Percentiles rank a stretch among this genome's conserved stretches.
These are phyloP conservation scores for Globisporangium takayamanum DNA, from an alignment of 352 stramenopile species.

Conservation along the genomic window DNA sequence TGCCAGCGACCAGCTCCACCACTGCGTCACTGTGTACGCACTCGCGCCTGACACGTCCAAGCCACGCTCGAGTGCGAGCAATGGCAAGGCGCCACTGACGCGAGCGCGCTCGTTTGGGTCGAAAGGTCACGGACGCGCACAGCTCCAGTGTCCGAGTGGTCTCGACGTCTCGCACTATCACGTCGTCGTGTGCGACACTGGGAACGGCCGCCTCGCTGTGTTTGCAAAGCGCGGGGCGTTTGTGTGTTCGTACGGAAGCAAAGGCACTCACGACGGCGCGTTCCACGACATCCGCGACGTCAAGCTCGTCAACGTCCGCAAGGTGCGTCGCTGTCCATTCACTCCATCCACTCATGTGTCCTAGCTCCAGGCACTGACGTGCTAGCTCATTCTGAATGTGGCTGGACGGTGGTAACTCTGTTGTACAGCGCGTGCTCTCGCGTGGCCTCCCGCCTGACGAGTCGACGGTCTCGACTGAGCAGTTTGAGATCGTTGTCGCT, in stretches of 20 bases:
- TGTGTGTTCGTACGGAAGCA: constrained; percentile 34
- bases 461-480: constrained; percentile 42
- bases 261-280: constrained; percentile 24
- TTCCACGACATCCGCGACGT: constrained; percentile 52
- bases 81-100: background rate
- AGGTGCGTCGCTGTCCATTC: constrained; percentile 22
- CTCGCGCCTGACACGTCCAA: constrained; percentile 10
- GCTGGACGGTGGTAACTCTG: no score
- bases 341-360: no score
- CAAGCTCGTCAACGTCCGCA: constrained; percentile 50
- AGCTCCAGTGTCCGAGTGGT: constrained; percentile 35
- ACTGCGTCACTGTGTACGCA: constrained; percentile 45
- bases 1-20: constrained; percentile 41
- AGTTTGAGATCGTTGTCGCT: constrained; percentile 63
- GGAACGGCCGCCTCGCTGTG: constrained; percentile 37
- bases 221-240: constrained; percentile 58
- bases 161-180: constrained; percentile 69
- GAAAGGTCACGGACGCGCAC: constrained; percentile 21
- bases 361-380: no score
- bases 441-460: constrained; percentile 28
- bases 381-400: background rate
- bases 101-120: constrained; percentile 21
- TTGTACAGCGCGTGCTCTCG: constrained; percentile 28
- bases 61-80: background rate
- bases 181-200: constrained; percentile 49